Conservation (phyloP, 345 rosid species). For the Rhodamnia argentea region DNA sequence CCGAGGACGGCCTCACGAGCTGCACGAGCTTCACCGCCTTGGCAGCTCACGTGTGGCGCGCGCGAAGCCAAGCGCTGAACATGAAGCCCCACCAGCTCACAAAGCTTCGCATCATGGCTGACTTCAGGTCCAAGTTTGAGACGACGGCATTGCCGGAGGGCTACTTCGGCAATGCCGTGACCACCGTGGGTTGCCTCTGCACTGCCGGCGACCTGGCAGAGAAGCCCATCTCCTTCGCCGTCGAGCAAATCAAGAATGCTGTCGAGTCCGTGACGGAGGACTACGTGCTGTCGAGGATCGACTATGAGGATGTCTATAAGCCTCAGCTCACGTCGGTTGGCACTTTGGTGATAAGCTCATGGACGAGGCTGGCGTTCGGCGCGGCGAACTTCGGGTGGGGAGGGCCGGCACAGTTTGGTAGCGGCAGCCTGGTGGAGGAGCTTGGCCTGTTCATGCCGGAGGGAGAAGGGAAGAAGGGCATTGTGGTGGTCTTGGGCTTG, state of each 20-base stretch:
- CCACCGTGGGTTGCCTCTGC: background rate
- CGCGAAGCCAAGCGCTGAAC: slow-evolving; percentile 8
- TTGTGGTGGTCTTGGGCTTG: background rate
- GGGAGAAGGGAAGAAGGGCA: background rate
- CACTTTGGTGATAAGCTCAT: slow-evolving; percentile 1
- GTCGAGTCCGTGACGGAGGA: slow-evolving; percentile 2
- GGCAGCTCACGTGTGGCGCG: slow-evolving; percentile 8
- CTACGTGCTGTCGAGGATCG: slow-evolving; percentile 6
- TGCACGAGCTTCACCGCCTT: slow-evolving; percentile 16
- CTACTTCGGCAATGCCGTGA: slow-evolving; percentile 9
- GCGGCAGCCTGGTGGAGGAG: background rate
- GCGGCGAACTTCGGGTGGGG: background rate
- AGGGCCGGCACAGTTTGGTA: background rate
- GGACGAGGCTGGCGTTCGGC: background rate
- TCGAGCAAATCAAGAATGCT: slow-evolving; percentile 7
- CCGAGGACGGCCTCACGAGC: background rate
- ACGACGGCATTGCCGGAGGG: slow-evolving; percentile 4
- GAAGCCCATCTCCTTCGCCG: slow-evolving; percentile 2
- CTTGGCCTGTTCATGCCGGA: background rate
- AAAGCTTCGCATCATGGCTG: slow-evolving; percentile 4
- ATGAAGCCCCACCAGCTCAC: slow-evolving; percentile 7
- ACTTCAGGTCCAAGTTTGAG: slow-evolving; percentile 6
- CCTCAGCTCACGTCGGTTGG: slow-evolving; percentile 3
- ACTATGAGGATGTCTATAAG: background rate
- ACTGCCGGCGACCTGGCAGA: slow-evolving; percentile 6